Evolutionary conservation across 345 rosid species (phyloP).

Genomic region (Geranium brycei): DNA sequence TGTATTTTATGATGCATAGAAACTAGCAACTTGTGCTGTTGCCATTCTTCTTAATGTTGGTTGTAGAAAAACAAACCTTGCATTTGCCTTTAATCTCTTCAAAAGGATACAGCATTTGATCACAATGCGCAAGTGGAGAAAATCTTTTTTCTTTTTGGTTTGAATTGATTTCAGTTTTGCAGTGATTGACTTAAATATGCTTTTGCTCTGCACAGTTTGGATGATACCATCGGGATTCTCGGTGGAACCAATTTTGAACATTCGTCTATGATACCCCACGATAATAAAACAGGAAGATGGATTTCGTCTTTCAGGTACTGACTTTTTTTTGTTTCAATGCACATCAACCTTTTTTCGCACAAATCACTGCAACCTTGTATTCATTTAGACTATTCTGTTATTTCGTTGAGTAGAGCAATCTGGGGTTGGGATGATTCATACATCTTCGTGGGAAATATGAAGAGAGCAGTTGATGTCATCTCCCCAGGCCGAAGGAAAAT

Average conservation of each 20-base stretch:
- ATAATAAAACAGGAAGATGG: slow-evolving; percentile 57
- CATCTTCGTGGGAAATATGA: slow-evolving; percentile 49
- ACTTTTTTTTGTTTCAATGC: neutral
- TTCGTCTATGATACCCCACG: slow-evolving; percentile 32
- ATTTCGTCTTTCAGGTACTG: slow-evolving; percentile 56
- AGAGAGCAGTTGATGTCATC: slow-evolving; percentile 55
- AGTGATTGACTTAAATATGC: neutral
- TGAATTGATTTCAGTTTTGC: neutral
- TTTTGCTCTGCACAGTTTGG: slow-evolving; percentile 29
- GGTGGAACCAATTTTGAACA: slow-evolving; percentile 45
- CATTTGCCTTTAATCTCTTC: no score
- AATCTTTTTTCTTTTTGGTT: neutral
- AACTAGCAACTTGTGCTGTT: neutral
- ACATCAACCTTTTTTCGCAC: neutral
- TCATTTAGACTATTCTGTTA: neutral
- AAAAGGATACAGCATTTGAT: no score
- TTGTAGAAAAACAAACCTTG: neutral
- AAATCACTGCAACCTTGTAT: no score
- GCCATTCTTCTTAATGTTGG: neutral
- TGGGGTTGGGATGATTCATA: slow-evolving; percentile 94
- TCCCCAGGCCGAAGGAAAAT: slow-evolving; percentile 21
- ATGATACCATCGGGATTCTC: slow-evolving; percentile 39
- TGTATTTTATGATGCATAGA: neutral
- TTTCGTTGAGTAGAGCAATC: slow-evolving; percentile 35
- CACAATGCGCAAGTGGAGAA: neutral